phyloP scores from a whole-genome alignment of 2,329 filamentous ascomycete species.

The Thelonectria olida region DNA sequence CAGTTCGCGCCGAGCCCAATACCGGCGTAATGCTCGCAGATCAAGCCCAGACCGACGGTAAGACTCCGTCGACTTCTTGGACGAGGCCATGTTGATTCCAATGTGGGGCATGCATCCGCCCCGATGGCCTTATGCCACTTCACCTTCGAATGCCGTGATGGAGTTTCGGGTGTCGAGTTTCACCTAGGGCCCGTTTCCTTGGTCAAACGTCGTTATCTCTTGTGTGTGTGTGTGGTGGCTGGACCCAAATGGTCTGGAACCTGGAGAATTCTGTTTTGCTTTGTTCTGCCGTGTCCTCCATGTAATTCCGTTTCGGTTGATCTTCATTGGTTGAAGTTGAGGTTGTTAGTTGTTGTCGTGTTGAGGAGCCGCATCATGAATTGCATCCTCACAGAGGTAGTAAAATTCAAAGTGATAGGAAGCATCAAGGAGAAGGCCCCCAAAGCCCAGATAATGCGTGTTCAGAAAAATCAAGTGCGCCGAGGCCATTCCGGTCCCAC shows the following conservation, averaged over 20 bases:
- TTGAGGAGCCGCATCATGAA: neutral
- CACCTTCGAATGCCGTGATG: slow-evolving; percentile 33
- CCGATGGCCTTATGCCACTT: slow-evolving; percentile 29
- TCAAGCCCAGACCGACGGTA: neutral
- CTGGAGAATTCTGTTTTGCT: neutral
- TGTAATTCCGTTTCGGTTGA: neutral
- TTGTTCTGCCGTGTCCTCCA: neutral
- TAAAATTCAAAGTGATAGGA: neutral
- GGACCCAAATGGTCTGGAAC: too few relatives aligned
- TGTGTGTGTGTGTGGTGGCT: too few relatives aligned
- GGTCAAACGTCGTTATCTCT: slow-evolving; percentile 18
- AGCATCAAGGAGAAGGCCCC: slow-evolving; percentile 7
- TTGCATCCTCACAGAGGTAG: neutral
- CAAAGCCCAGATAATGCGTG: slow-evolving; percentile 7
- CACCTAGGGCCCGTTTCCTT: slow-evolving; percentile 26
- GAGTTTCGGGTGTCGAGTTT: neutral
- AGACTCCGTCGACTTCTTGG: neutral
- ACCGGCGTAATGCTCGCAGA: neutral
- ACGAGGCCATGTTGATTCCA: neutral
- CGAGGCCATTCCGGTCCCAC: slow-evolving; percentile 16
- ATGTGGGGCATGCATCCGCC: slow-evolving; percentile 2
- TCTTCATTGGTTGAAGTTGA: neutral
- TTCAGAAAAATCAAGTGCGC: slow-evolving; percentile 14
- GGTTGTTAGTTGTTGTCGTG: neutral
- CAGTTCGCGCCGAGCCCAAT: too few relatives aligned